phyloP scores from a whole-genome alignment of 306 rosid species.

The Glycine tomentella region DNA sequence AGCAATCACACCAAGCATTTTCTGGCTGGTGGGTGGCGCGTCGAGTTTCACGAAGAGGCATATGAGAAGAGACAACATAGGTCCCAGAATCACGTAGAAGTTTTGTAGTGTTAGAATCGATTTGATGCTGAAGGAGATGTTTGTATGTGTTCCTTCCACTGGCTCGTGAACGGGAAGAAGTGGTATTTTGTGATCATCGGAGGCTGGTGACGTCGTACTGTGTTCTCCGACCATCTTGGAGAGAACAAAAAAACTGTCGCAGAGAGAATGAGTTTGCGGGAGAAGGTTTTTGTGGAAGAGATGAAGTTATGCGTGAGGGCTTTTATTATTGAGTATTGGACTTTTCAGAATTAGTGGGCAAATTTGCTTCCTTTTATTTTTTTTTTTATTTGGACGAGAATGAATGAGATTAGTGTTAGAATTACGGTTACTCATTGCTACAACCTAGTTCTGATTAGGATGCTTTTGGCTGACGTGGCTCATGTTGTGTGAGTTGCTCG shows the following conservation, averaged over 20 bases:
- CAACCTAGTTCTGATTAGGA: neutral
- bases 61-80: constrained; percentile 57
- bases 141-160: constrained; percentile 38
- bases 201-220: neutral
- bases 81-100: constrained; percentile 64
- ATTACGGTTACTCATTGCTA: neutral
- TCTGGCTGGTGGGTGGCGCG: constrained; percentile 54
- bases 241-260: neutral
- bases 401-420: neutral
- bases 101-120: constrained; percentile 54
- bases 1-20: constrained; percentile 77
- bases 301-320: neutral
- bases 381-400: neutral
- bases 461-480: neutral
- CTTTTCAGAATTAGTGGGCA: neutral
- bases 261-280: neutral
- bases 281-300: neutral
- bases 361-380: neutral
- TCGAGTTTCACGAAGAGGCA: constrained; percentile 64
- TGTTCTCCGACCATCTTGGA: constrained; percentile 53
- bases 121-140: neutral
- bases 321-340: neutral
- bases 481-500: neutral
- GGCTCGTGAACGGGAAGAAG: constrained; percentile 64
- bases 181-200: constrained; percentile 63